Conservation (phyloP, 2,329 filamentous ascomycete species). For the Ophiostoma sp. region DNA sequence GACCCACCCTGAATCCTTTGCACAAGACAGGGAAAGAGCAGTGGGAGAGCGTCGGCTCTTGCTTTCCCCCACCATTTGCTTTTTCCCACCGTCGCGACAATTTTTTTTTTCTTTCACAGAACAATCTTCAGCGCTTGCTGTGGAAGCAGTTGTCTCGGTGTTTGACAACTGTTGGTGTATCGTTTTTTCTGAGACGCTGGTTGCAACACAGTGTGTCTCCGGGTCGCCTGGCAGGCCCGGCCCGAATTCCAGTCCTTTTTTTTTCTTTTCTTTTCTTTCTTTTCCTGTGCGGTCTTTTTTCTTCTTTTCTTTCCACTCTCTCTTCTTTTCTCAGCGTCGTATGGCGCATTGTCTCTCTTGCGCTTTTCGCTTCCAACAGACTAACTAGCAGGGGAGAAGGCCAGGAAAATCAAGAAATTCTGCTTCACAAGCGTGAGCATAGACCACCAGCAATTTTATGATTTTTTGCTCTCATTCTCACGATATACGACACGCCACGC, state of each 20-base stretch:
- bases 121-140: neutral
- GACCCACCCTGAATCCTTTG: conserved; percentile 4
- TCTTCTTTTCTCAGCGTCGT: neutral
- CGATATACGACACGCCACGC: neutral
- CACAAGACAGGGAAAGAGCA: conserved; percentile 5
- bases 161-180: neutral
- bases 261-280: neutral
- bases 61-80: neutral
- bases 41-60: neutral
- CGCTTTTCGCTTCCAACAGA: neutral
- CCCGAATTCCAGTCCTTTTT: neutral
- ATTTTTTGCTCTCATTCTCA: neutral
- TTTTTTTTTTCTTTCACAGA: neutral
- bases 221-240: neutral
- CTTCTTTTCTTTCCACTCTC: neutral
- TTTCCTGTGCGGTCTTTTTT: neutral
- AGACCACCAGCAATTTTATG: conserved; percentile 15
- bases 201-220: neutral
- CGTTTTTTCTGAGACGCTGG: neutral
- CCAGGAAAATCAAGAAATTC: neutral
- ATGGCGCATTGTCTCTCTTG: neutral
- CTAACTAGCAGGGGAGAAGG: neutral
- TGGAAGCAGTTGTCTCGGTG: neutral
- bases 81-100: neutral
- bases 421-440: conserved; percentile 5